phyloP scores from a whole-genome alignment of 2,329 filamentous ascomycete species.

The Apiospora sp. region DNA sequence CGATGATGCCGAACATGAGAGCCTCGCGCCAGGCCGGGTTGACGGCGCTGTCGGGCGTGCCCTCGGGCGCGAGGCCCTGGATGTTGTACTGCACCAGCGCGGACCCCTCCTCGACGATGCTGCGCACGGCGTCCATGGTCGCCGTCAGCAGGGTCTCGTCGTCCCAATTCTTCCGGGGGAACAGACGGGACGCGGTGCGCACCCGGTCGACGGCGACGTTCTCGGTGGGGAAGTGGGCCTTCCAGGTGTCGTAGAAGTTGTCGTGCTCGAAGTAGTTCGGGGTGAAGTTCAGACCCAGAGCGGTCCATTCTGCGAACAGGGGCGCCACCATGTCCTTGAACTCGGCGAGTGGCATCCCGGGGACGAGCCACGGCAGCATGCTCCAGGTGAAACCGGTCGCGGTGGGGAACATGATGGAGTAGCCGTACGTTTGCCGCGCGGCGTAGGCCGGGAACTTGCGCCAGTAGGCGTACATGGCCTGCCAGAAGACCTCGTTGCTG shows the following conservation, averaged over 20 bases:
- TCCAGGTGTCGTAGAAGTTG: conserved; percentile 21
- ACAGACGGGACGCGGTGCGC: conserved; percentile 11
- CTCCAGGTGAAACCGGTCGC: conserved; percentile 6
- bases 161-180: conserved; percentile 18
- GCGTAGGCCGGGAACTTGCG: conserved; percentile 16
- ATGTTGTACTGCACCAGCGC: conserved; percentile 20
- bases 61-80: background rate
- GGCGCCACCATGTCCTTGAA: conserved; percentile 19
- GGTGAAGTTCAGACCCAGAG: background rate
- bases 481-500: conserved; percentile 40
- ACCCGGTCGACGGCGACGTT: conserved; percentile 2
- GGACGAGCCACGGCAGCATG: conserved; percentile 17
- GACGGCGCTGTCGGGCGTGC: background rate
- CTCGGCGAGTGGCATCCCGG: conserved; percentile 7
- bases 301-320: conserved; percentile 3
- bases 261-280: conserved; percentile 15
- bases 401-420: conserved; percentile 14
- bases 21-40: conserved; percentile 22
- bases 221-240: conserved; percentile 12
- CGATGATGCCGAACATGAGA: conserved; percentile 20
- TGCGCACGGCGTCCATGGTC: conserved; percentile 10
- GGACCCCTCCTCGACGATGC: conserved; percentile 16
- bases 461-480: conserved; percentile 35
- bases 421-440: conserved; percentile 3
- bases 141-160: background rate